Evolutionary conservation across 139 green algal genomes (phyloP), one percentile per base, ranked within the genome.

Genomic region (Axilococcus clingmanii): DNA sequence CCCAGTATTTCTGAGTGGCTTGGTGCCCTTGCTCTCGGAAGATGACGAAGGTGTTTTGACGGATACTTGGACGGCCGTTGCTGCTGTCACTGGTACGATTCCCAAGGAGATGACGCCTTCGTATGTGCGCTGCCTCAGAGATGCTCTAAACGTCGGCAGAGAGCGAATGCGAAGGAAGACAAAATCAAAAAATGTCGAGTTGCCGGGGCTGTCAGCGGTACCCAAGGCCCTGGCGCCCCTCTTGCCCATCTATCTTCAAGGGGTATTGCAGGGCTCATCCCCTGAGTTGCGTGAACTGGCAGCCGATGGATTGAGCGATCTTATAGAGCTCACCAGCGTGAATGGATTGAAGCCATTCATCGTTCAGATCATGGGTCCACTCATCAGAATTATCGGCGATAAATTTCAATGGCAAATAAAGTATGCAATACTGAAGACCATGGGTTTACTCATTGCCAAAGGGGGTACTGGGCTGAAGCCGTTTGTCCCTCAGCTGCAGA

Each of bases 401-500:
- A 59, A 71, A 22, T 81, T 85, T 57, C 57, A 76, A 3, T 69
- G 57, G 25, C 47, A 84, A 45, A 68, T 89, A 51, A 94, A 94
- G 73, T 71, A 70, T 7, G 89, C 91, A 44, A 93, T 99, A 52
- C 67, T 97, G 33, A 53, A 57, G 20, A 91, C 88, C 3, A 75
- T 99, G 41, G 84, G 76, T 28, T 44, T 85, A 38, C 68, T 97
- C 31, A 88, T 97, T 47, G 48, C 27, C 47, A 88, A 90, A 55
- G 87, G 75, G 5, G 87, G 91, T 7, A n/a, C 74, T 16, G 80
- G 65, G 3, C 76, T 97, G 20, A 92, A 92, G 72, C 86, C 88
- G 9, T 97, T 98, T 61, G 80, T 96, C 55, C 84, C 91, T n/a
- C 88, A 95, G 75, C 81, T 98, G 49, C 91, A 98, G 73, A 95